Conservation (phyloP, 176 grass and related monocot species). For the Oryza glumipatula region DNA sequence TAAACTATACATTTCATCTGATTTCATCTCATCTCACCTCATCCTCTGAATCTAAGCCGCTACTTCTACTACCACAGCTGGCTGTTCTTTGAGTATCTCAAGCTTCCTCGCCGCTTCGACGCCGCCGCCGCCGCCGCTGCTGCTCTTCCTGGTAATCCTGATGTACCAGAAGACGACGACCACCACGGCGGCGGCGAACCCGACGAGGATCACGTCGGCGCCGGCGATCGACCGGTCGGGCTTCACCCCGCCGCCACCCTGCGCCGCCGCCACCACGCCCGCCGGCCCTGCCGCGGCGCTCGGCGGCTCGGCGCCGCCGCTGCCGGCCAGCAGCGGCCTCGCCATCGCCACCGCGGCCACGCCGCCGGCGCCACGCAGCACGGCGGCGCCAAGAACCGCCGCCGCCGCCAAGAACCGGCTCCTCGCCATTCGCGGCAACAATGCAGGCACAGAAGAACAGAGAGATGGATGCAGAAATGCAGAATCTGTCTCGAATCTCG, state of each 20-base stretch:
- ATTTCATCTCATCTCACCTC: not conserved
- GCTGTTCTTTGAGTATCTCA: not conserved
- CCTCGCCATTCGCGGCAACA: conserved; percentile 28
- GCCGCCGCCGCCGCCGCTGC: too few species aligned
- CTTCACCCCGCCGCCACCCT: conserved; percentile 5
- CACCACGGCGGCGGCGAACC: conserved; percentile 67
- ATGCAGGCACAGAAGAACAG: not conserved
- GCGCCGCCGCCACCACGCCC: conserved; percentile 17
- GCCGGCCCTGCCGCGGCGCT: not conserved
- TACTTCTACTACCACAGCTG: not conserved
- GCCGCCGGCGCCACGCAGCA: not conserved
- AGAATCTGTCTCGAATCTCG: not conserved
- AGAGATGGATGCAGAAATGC: not conserved
- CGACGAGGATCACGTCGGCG: conserved; percentile 74
- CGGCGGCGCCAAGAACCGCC: conserved; percentile 4
- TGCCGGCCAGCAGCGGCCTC: conserved; percentile 45
- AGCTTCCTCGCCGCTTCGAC: not conserved
- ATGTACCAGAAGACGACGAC: conserved; percentile 79
- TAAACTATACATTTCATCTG: not conserved
- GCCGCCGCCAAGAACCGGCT: not conserved
- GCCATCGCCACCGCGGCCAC: conserved; percentile 14
- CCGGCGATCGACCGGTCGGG: conserved; percentile 67
- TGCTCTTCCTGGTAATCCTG: conserved; percentile 64
- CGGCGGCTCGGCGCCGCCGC: conserved; percentile 44
- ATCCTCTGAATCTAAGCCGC: not conserved